phyloP scores from a whole-genome alignment of 495 filamentous ascomycete species.

The Elaphomyces granulatus region DNA sequence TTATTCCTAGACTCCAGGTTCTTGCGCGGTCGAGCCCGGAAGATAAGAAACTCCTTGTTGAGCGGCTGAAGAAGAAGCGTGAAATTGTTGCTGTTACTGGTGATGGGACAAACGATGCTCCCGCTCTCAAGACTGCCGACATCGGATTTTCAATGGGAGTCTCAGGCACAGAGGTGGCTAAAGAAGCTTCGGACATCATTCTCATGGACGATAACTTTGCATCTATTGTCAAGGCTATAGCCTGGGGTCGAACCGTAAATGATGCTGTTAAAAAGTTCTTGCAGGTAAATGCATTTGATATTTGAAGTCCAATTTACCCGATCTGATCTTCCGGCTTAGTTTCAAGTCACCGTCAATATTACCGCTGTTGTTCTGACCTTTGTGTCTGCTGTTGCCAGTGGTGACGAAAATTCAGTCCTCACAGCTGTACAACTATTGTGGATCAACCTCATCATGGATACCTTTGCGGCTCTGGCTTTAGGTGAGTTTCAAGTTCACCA shows the following conservation, averaged over 20 bases:
- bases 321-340: constrained; percentile 38
- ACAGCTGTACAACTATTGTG: constrained; percentile 78
- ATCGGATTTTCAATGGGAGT: constrained; percentile 92
- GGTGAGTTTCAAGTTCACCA: constrained; percentile 9
- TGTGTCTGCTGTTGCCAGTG: constrained; percentile 57
- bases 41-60: constrained; percentile 71
- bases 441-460: constrained; percentile 93
- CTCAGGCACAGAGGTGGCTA: constrained; percentile 79
- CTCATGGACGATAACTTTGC: constrained; percentile 90
- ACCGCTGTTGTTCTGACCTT: constrained; percentile 78
- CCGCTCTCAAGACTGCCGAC: constrained; percentile 74
- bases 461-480: constrained; percentile 85
- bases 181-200: constrained; percentile 88
- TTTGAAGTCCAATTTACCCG: no score
- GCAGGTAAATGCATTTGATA: constrained; percentile 51
- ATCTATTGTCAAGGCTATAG: constrained; percentile 76
- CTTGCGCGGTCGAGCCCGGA: constrained; percentile 75
- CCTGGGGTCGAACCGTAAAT: constrained; percentile 81
- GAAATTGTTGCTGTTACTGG: constrained; percentile 91
- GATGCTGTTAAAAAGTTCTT: constrained; percentile 86
- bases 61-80: constrained; percentile 63
- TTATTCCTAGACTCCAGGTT: constrained; percentile 65
- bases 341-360: constrained; percentile 86
- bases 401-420: constrained; percentile 54
- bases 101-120: constrained; percentile 86